Evolutionary conservation across 1,284 basidiomycete species (phyloP), one percentile per base, ranked within the genome.

Genomic region (Puccinia polysora): DNA sequence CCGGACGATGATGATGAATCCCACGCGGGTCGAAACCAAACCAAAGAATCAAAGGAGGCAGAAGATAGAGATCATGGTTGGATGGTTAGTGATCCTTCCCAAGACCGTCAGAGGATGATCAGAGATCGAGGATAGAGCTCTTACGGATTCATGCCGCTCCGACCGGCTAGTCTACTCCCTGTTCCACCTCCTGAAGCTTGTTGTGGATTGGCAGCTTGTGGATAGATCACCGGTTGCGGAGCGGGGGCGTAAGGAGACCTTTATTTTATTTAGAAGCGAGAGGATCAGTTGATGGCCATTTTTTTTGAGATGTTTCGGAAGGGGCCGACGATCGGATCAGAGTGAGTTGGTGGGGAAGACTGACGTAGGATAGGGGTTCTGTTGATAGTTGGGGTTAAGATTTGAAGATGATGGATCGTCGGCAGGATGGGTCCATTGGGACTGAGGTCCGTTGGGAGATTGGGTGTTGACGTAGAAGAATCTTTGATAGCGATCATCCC

Each of bases 341-440:
- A n/a, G n/a, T n/a, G n/a, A n/a, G n/a, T n/a, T n/a, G n/a, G n/a
- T n/a, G n/a, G n/a, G n/a, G n/a, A n/a, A n/a, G n/a, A n/a, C n/a
- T n/a, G n/a, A n/a, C n/a, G n/a, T n/a, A n/a, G n/a, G n/a, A n/a
- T n/a, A n/a, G n/a, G n/a, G n/a, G n/a, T n/a, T n/a, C n/a, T 15
- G 67, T 43, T 70, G 67, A 47, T 49, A 58, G 25, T 40, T 34
- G 34, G 34, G 34, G 34, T 20, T 25, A 38, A 14, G 5, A 34
- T 43, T 30, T 2, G 23, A 7, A 15, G 20, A 2, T 6, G n/a
- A 23, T 18, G 59, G 45, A 14, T 68, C 38, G 40, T 70, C 67
- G n/a, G 25, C 6, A 4, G 67, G 67, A 53, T 70, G 67, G 8
- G 30, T 62, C 67, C 67, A 70, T 34, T 70, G 67, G 7, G 67